A percentile compares a stretch with the other conserved stretches of the same genome.
Evolutionary conservation across 805 yeast species (phyloP).

Genomic region (Starmerella bombicola): DNA sequence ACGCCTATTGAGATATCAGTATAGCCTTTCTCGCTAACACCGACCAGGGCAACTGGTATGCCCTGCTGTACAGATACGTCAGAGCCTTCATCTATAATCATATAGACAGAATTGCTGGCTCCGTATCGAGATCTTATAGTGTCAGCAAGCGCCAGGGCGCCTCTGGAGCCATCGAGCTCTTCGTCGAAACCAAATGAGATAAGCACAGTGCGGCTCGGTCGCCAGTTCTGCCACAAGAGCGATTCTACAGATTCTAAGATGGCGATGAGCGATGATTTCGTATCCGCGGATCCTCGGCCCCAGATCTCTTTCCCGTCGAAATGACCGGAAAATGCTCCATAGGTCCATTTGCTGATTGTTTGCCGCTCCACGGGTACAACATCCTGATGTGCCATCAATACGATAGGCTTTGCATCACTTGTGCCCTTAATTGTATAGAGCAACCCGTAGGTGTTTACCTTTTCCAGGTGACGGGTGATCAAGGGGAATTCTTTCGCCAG

Average conservation of each 20-base stretch:
- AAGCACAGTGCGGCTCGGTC: conserved; percentile 51
- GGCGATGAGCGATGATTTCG: conserved; percentile 56
- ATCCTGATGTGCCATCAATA: conserved; percentile 69
- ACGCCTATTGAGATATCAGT: conserved; percentile 40
- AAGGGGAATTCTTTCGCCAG: conserved; percentile 44
- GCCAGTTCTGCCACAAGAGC: conserved; percentile 39
- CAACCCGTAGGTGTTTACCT: conserved; percentile 51
- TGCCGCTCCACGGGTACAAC: conserved; percentile 61
- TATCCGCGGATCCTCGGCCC: conserved; percentile 72
- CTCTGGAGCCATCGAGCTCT: conserved; percentile 52
- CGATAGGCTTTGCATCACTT: conserved; percentile 41
- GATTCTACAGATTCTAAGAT: conserved; percentile 55
- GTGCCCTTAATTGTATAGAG: conserved; percentile 53
- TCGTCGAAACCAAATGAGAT: conserved; percentile 70
- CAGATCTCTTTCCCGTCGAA: conserved; percentile 54
- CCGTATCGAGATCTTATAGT: conserved; percentile 47
- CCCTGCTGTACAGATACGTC: conserved; percentile 34
- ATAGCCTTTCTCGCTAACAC: conserved; percentile 52
- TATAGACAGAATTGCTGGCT: conserved; percentile 38
- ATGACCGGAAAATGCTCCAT: conserved; percentile 54
- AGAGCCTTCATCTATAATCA: conserved; percentile 64
- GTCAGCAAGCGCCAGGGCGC: conserved; percentile 44
- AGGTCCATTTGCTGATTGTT: conserved; percentile 47
- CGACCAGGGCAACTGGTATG: conserved; percentile 40
- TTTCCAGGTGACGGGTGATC: conserved; percentile 37